Conservation (phyloP, 108 stramenopile genomes). For the Nannochloropsis oceanica region DNA sequence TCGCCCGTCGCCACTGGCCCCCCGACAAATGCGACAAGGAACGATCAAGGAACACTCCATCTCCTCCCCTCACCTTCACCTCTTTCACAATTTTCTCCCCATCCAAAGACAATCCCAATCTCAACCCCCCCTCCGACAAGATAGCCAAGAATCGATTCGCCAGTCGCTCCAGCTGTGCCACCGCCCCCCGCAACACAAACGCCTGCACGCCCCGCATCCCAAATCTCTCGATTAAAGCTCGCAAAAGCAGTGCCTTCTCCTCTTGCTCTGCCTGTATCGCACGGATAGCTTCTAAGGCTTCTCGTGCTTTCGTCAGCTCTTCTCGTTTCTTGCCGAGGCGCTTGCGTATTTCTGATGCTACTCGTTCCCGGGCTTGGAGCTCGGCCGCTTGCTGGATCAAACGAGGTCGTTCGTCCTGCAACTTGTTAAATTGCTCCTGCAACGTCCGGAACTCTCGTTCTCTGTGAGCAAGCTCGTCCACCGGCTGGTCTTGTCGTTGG, state of each 20-base stretch:
- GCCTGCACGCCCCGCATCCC: not conserved
- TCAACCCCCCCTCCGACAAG: constrained; percentile 31
- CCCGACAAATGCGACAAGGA: constrained; percentile 33
- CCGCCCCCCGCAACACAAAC: constrained; percentile 32
- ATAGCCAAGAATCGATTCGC: constrained; percentile 10
- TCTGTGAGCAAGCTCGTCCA: not conserved
- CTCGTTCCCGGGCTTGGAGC: not conserved
- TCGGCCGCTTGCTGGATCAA: not conserved
- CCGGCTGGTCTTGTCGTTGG: not conserved
- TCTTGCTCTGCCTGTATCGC: not conserved
- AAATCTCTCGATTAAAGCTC: not conserved
- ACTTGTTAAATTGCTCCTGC: not conserved
- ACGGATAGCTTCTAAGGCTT: not conserved
- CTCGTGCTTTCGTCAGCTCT: not conserved
- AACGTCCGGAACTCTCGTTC: not conserved
- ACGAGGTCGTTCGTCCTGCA: not conserved
- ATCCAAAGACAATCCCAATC: constrained; percentile 23
- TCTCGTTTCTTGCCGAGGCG: not conserved
- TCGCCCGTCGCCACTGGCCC: constrained; percentile 38
- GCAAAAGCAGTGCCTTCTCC: not conserved
- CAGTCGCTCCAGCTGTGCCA: constrained; percentile 25
- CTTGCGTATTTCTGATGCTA: not conserved
- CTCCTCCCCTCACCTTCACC: constrained; percentile 3
- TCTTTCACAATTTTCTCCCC: constrained; percentile 30
- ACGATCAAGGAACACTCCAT: constrained; percentile 20